Conservation (phyloP, 106 monocot species). For the Apostasia shenzhenica region DNA sequence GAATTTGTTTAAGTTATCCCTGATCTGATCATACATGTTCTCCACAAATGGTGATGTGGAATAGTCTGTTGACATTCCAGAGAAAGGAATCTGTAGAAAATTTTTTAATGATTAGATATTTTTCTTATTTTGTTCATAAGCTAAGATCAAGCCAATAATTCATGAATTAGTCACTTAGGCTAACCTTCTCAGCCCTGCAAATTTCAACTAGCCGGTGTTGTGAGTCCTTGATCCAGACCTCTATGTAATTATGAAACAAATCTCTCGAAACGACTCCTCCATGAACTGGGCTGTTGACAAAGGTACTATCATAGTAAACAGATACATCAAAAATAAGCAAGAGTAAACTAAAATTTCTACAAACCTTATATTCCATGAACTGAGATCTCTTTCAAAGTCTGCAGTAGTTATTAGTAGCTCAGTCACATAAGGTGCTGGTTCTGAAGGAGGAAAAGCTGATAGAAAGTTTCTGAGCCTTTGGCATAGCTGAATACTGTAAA, state of each 20-base stretch:
- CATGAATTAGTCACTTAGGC: not conserved
- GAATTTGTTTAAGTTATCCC: conserved; percentile 55
- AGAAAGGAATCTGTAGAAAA: conserved; percentile 43
- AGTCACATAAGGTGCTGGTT: conserved; percentile 61
- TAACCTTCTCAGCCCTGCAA: conserved; percentile 80
- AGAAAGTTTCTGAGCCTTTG: conserved; percentile 68
- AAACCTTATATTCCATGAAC: conserved; percentile 85
- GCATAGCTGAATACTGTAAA: conserved; percentile 68
- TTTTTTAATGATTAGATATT: not conserved
- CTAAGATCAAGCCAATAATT: conserved; percentile 1
- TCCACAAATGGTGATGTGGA: conserved; percentile 81
- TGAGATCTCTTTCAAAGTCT: conserved; percentile 91
- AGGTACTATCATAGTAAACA: not conserved
- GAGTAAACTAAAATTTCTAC: not conserved
- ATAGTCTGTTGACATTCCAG: conserved; percentile 33
- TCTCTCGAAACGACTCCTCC: conserved; percentile 81
- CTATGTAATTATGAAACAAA: conserved; percentile 78
- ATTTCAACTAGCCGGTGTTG: conserved; percentile 64
- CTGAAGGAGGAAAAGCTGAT: conserved; percentile 67
- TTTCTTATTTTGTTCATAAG: not conserved
- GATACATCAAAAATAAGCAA: not conserved
- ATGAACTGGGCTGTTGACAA: conserved; percentile 42
- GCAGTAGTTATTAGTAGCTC: conserved; percentile 65
- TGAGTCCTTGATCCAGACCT: conserved; percentile 91
- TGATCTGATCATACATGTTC: conserved; percentile 77